These are phyloP conservation scores for Pachyrhizus erosus DNA, from an alignment of 306 rosid species.

Conservation along the genomic window DNA sequence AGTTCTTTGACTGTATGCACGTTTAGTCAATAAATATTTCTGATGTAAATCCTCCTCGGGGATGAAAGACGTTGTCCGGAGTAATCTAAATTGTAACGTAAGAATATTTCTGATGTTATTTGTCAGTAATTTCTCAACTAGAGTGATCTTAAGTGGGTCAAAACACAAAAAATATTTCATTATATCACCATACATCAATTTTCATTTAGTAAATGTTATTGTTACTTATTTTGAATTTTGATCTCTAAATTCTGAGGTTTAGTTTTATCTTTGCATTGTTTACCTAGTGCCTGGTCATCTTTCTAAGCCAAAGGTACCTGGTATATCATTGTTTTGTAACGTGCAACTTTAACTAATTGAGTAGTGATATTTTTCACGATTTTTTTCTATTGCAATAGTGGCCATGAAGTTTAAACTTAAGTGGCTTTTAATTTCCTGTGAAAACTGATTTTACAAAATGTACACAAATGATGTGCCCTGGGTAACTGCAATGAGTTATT, in stretches of 20 bases:
- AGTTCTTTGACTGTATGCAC: background rate
- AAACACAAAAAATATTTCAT: background rate
- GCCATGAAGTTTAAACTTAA: background rate
- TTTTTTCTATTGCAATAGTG: background rate
- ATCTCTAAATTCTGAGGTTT: background rate
- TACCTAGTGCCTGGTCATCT: background rate
- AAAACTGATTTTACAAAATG: background rate
- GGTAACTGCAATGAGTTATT: background rate
- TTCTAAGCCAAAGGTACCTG: background rate
- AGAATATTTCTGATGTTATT: background rate
- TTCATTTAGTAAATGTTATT: background rate
- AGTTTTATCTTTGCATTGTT: background rate
- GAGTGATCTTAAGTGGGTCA: constrained; percentile 5
- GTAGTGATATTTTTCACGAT: too few species aligned
- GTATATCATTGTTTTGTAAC: background rate
- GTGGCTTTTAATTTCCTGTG: background rate
- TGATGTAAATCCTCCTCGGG: constrained; percentile 1
- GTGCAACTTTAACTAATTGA: background rate
- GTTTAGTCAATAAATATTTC: background rate
- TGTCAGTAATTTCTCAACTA: background rate
- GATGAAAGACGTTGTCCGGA: background rate
- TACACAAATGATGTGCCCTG: background rate
- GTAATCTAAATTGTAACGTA: background rate
- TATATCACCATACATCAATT: background rate
- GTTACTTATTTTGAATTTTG: background rate